phyloP scores from a whole-genome alignment of 2,329 filamentous ascomycete species.

The Alternaria consortialis region DNA sequence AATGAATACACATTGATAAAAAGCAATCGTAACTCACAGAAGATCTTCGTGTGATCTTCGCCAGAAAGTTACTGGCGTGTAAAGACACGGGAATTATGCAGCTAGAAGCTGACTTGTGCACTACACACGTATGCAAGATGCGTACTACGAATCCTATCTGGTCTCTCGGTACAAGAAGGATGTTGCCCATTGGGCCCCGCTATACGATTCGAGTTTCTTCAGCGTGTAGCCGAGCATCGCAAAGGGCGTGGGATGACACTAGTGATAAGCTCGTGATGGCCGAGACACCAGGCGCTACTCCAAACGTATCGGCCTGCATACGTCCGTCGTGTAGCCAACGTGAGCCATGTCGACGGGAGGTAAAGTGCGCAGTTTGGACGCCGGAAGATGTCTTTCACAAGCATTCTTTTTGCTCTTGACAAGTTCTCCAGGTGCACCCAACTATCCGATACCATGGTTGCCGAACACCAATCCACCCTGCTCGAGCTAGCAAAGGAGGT shows the following conservation, averaged over 20 bases:
- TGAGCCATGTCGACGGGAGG: background rate
- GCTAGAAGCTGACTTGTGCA: background rate
- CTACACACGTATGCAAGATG: background rate
- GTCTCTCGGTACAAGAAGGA: background rate
- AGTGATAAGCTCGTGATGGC: background rate
- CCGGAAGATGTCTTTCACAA: background rate
- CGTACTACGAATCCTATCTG: background rate
- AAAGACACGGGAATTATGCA: background rate
- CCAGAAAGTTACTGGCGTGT: background rate
- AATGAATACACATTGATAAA: background rate
- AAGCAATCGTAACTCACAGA: background rate
- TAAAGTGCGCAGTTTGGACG: background rate
- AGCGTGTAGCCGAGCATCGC: slow-evolving; percentile 2
- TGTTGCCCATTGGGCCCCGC: background rate
- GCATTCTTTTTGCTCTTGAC: background rate
- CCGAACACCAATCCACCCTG: slow-evolving; percentile 19
- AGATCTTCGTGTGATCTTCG: background rate
- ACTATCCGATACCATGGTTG: slow-evolving; percentile 5
- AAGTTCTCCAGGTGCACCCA: background rate
- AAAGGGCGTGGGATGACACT: background rate
- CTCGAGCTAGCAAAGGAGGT: slow-evolving; percentile 23
- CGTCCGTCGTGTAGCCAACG: background rate
- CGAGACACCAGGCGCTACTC: background rate
- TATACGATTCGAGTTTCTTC: background rate
- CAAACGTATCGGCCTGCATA: background rate